Base-by-base conservation (phyloP, 2,329 filamentous ascomycete genomes). In the Alternaria sp. region DNA sequence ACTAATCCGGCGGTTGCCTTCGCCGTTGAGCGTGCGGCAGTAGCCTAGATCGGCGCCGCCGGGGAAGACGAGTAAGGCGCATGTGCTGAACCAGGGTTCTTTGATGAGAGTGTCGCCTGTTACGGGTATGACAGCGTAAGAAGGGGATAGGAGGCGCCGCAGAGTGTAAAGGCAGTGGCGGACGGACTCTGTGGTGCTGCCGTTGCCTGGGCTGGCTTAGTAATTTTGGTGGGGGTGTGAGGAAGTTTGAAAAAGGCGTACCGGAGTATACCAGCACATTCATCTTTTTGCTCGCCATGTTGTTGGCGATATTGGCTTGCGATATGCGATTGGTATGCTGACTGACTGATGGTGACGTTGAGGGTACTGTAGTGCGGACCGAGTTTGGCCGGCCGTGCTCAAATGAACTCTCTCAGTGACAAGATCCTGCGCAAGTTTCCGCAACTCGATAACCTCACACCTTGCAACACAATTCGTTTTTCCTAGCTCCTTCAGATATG, bases 251-350 rank as follows among this genome's bases (percentile, higher is more conserved):
- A 19, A 19, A 23, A 10, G 19, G 28, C 79, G 76, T 84, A 94
- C 93, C 93, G 71, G 93, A 91, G 77, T 98, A 98, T 56, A 99
- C 93, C 69, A 98, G 87, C 60, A 99, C 90, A 78, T 99, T 98
- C 83, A 97, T 86, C 77, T 89, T 90, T 76, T 88, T 88, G 26
- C 85, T 82, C 9, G 88, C 83, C 89, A 95, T 93, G 54, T 17
- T 69, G 57, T 23, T 45, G 17, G 13, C 5, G 46, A 13, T 11
- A 7, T 11, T 7, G 10, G 7, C 7, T 28, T 49, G 25, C 32
- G 26, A 40, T 61, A n/a, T 17, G 36, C n/a, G 0, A 17, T 1
- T 40, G 9, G 36, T 17, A 40, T 40, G 15, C 36, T 40, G n/a
- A 40, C 32, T 36, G 32, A 36, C 32, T 40, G 36, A 59, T 51